Conservation (phyloP, 2,329 filamentous ascomycete genomes). For the Hypoxylon sp. region DNA sequence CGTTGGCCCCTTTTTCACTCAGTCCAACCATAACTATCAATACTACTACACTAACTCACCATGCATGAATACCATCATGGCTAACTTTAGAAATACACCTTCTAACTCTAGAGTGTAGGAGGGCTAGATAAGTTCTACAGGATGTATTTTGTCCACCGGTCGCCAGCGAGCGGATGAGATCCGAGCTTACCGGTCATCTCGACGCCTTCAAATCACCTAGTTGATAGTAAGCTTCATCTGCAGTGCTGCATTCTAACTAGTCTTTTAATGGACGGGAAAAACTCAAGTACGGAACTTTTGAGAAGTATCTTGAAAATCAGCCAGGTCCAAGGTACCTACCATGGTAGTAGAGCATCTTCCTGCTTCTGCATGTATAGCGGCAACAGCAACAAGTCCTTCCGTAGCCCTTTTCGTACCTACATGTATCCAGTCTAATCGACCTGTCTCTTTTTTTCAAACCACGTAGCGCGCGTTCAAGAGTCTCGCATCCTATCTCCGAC, state of each 20-base stretch:
- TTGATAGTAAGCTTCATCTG: slow-evolving; percentile 40
- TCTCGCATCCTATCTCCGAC: neutral
- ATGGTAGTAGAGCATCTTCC: slow-evolving; percentile 7
- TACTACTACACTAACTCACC: slow-evolving; percentile 3
- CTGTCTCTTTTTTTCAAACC: slow-evolving; percentile 18
- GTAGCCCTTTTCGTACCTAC: neutral
- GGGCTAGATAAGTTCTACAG: slow-evolving; percentile 5
- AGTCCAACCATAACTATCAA: neutral
- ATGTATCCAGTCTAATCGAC: slow-evolving; percentile 5
- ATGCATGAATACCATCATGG: slow-evolving; percentile 3
- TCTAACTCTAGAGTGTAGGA: slow-evolving; percentile 28
- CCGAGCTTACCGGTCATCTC: slow-evolving; percentile 7
- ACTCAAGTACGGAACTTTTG: slow-evolving; percentile 16
- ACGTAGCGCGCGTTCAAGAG: neutral
- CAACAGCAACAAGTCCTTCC: neutral
- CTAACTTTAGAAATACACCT: slow-evolving; percentile 4
- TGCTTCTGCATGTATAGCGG: slow-evolving; percentile 12
- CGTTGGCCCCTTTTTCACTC: slow-evolving; percentile 13
- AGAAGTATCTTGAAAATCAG: slow-evolving; percentile 7
- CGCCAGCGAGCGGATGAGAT: slow-evolving; percentile 8
- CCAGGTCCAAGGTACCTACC: neutral
- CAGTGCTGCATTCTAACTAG: slow-evolving; percentile 17
- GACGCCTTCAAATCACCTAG: slow-evolving; percentile 1
- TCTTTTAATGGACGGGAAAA: slow-evolving; percentile 12
- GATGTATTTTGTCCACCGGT: neutral